Conservation (phyloP, 805 yeast species). For the Candida insectalens region DNA sequence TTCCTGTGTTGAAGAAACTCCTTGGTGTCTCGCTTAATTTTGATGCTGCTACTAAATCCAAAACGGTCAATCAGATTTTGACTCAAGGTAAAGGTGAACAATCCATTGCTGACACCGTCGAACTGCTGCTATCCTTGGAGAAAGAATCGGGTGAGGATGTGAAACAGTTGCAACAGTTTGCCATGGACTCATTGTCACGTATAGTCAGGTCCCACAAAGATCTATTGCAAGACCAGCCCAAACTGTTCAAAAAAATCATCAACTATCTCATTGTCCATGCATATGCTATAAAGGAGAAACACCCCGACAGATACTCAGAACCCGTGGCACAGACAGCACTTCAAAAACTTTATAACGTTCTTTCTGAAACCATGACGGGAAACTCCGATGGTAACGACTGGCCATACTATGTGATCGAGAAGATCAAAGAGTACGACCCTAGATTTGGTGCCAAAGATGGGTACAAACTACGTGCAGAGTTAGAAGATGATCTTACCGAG, state of each 20-base stretch:
- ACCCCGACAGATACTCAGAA: background rate
- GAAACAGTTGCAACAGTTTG: constrained; percentile 13
- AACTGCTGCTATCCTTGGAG: constrained; percentile 10
- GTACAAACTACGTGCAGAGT: background rate
- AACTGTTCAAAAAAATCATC: constrained; percentile 7
- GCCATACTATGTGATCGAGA: constrained; percentile 8
- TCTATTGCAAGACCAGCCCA: constrained; percentile 2
- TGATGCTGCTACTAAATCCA: constrained; percentile 68
- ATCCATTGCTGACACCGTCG: constrained; percentile 6
- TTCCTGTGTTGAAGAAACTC: constrained; percentile 20
- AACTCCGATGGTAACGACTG: constrained; percentile 5
- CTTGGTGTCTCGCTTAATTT: constrained; percentile 56
- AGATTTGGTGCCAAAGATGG: constrained; percentile 23
- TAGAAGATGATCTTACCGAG: constrained; percentile 35
- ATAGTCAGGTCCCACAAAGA: constrained; percentile 20
- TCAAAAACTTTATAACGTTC: constrained; percentile 59
- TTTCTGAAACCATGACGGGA: constrained; percentile 26
- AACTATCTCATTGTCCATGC: constrained; percentile 19
- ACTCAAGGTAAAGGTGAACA: constrained; percentile 3
- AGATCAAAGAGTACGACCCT: constrained; percentile 33
- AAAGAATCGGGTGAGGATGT: constrained; percentile 10
- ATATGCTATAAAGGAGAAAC: constrained; percentile 8
- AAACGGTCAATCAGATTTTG: constrained; percentile 42
- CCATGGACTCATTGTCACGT: constrained; percentile 21
- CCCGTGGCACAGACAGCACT: constrained; percentile 33